Evolutionary conservation across 2,329 filamentous ascomycete species (phyloP).

Genomic region (Hypoxylon sp.): DNA sequence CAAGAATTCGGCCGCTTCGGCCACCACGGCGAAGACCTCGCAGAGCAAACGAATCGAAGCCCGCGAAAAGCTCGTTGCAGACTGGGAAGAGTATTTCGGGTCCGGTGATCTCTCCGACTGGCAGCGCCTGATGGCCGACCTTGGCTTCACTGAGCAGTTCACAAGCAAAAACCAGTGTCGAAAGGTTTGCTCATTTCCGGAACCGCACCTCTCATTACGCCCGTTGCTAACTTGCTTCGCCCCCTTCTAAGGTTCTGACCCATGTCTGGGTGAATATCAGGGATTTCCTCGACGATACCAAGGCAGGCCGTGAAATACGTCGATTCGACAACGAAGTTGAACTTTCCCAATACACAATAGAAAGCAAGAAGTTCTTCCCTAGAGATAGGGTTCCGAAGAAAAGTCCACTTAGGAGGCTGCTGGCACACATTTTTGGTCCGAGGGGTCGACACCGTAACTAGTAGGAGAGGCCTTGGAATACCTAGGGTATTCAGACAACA

Average conservation of each 20-base stretch:
- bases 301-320: slow-evolving; percentile 37
- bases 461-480: neutral
- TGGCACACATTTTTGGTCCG: slow-evolving; percentile 46
- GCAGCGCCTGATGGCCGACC: slow-evolving; percentile 54
- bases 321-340: slow-evolving; percentile 46
- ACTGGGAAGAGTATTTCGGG: slow-evolving; percentile 28
- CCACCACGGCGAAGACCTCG: neutral
- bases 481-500: neutral
- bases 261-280: slow-evolving; percentile 57
- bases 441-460: neutral
- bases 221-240: slow-evolving; percentile 2
- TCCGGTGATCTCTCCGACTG: slow-evolving; percentile 50
- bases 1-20: neutral
- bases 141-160: slow-evolving; percentile 50
- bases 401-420: slow-evolving; percentile 50
- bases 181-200: slow-evolving; percentile 47
- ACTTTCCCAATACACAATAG: slow-evolving; percentile 50
- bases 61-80: neutral
- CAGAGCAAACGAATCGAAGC: neutral
- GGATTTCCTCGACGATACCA: slow-evolving; percentile 54
- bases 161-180: slow-evolving; percentile 55
- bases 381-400: slow-evolving; percentile 52
- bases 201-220: neutral
- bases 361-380: slow-evolving; percentile 53
- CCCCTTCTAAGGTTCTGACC: slow-evolving; percentile 49